Conservation (phyloP, 805 yeast species). For the Ascoidea rubescens region DNA sequence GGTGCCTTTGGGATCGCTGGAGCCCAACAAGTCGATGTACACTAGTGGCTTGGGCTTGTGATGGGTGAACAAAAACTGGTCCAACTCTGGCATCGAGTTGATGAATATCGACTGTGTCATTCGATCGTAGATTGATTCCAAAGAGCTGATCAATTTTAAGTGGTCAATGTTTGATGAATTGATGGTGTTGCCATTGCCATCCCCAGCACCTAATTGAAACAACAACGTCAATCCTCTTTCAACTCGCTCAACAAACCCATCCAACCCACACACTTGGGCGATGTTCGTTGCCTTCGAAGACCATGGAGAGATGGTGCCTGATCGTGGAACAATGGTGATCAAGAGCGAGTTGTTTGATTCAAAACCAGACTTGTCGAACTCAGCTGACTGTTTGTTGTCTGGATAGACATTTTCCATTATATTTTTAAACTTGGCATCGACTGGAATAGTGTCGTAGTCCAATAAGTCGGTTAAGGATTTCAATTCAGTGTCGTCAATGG, state of each 20-base stretch:
- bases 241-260: constrained; percentile 56
- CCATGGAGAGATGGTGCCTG: constrained; percentile 98
- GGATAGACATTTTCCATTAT: constrained; percentile 6
- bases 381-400: constrained; percentile 10
- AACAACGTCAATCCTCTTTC: constrained; percentile 82
- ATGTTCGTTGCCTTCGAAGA: constrained; percentile 97
- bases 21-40: constrained; percentile 46
- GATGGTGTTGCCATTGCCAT: constrained; percentile 26
- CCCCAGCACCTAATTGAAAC: constrained; percentile 48
- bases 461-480: constrained; percentile 11
- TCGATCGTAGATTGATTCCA: constrained; percentile 69
- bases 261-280: constrained; percentile 75
- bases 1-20: constrained; percentile 33
- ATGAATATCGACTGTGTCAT: constrained; percentile 76
- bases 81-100: constrained; percentile 45
- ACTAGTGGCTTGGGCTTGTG: constrained; percentile 77
- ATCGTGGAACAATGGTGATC: constrained; percentile 73
- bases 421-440: constrained; percentile 14
- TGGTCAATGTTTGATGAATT: constrained; percentile 1
- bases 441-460: constrained; percentile 13
- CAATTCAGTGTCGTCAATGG: constrained; percentile 13
- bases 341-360: constrained; percentile 34
- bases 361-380: constrained; percentile 16
- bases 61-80: constrained; percentile 56
- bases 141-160: constrained; percentile 15